Conservation (phyloP, 345 rosid genomes). For the Punica granatum region DNA sequence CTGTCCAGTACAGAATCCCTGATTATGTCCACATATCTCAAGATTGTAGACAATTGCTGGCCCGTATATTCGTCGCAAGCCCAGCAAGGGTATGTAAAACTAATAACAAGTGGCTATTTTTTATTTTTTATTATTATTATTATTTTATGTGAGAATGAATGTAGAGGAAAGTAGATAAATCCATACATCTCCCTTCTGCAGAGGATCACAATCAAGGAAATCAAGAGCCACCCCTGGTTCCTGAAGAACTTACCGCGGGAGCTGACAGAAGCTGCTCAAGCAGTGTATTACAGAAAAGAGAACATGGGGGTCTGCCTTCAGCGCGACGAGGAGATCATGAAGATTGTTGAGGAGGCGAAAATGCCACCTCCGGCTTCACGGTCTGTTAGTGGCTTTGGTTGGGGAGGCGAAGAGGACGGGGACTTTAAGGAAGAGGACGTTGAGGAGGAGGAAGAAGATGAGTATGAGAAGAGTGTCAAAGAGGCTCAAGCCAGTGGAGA, state of each 20-base stretch:
- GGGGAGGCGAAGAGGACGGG: conserved; percentile 19
- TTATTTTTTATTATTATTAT: too few relatives aligned
- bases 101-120: not conserved
- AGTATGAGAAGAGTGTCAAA: conserved; percentile 27
- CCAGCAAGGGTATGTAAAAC: conserved; percentile 19
- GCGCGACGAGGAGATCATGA: conserved; percentile 29
- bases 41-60: conserved; percentile 20
- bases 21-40: conserved; percentile 19
- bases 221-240: conserved; percentile 24
- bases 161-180: not conserved
- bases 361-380: conserved; percentile 16
- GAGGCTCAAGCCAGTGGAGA: conserved; percentile 20
- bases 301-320: conserved; percentile 18
- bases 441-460: conserved; percentile 24
- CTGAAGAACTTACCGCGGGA: conserved; percentile 19
- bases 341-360: conserved; percentile 36
- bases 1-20: conserved; percentile 18
- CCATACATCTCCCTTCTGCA: conserved; percentile 1
- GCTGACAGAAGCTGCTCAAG: conserved; percentile 20
- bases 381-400: conserved; percentile 17
- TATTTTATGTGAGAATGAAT: not conserved
- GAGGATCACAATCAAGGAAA: conserved; percentile 20
- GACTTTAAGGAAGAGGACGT: conserved; percentile 13
- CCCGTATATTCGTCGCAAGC: conserved; percentile 19
- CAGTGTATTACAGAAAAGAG: conserved; percentile 16